Evolutionary conservation across 345 rosid species (phyloP), one percentile per base, ranked within the genome.

Genomic region (Tarenaya hassleriana): DNA sequence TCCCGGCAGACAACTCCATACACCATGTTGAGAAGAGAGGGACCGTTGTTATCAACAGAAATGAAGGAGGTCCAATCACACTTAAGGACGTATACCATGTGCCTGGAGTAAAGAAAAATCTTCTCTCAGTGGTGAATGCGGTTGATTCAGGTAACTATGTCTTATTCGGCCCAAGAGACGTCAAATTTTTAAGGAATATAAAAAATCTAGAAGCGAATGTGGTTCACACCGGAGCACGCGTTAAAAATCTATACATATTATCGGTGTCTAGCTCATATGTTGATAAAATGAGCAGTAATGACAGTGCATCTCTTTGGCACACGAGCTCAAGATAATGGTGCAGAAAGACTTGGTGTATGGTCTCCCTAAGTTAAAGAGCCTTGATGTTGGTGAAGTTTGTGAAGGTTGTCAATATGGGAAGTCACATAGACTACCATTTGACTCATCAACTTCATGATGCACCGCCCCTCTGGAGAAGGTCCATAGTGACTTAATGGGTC

Each of bases 41-140:
- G 1, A 49, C 16, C 24, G 50, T 47, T 12, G 15, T 50, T 18
- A 24, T 60, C 38, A 35, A 48, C 1, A 7, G 16, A 17, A 19
- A 21, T 11, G 15, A 37, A 1, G 56, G 31, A 15, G 17, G 18
- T 7, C 8, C 16, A 18, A 48, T 56, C 21, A 27, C 34, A 7
- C 34, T 56, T 0, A 47, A 56, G 47, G 55, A 40, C n/a, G 32
- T 61, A 4, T 67, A 38, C n/a, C 55, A 68, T 62, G 53, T 68
- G 4, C 60, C 43, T 1, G 16, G 38, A n/a, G n/a, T n/a, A n/a
- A n/a, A n/a, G n/a, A n/a, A n/a, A n/a, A n/a, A n/a, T n/a, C n/a
- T n/a, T n/a, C 1, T n/a, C 53, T 34, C 21, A 1, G 38, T 56
- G 8, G 16, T 37, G 5, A 52, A 60, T 12, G 34, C 8, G 4